phyloP scores from a whole-genome alignment of 2,329 filamentous ascomycete genomes.

The Cadophora gregata region DNA sequence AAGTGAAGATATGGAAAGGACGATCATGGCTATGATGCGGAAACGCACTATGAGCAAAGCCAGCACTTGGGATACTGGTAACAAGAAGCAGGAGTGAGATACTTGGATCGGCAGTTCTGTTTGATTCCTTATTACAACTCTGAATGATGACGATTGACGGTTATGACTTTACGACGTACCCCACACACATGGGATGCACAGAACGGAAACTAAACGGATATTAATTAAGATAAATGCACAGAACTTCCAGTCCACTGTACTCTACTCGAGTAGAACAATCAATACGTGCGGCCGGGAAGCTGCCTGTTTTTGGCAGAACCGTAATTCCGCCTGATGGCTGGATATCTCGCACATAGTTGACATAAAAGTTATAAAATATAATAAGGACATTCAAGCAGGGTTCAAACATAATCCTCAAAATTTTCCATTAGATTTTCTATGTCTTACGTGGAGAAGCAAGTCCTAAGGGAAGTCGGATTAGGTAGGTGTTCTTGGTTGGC shows the following conservation, averaged over 20 bases:
- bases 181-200: constrained; percentile 14
- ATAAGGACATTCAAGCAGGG: too few species aligned
- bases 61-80: constrained; percentile 35
- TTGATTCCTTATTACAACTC: constrained; percentile 27
- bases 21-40: constrained; percentile 40
- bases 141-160: constrained; percentile 25
- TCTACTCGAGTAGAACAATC: not conserved
- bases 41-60: constrained; percentile 39
- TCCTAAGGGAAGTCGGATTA: too few species aligned
- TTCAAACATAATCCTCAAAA: too few species aligned
- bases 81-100: constrained; percentile 24
- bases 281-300: too few species aligned
- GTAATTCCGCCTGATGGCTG: too few species aligned
- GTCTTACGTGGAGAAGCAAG: too few species aligned
- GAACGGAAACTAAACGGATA: not conserved
- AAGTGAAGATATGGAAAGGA: constrained; percentile 40
- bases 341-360: too few species aligned
- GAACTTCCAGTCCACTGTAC: not conserved
- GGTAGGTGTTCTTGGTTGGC: too few species aligned
- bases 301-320: too few species aligned
- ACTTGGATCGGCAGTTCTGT: not conserved
- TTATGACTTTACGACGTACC: constrained; percentile 23
- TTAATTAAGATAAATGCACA: not conserved
- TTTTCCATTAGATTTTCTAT: too few species aligned
- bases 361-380: too few species aligned